Percentiles rank a stretch among this genome's conserved stretches.
Evolutionary conservation across 208 protist species (phyloP).

Genomic region (Acanthamoeba sp.): DNA sequence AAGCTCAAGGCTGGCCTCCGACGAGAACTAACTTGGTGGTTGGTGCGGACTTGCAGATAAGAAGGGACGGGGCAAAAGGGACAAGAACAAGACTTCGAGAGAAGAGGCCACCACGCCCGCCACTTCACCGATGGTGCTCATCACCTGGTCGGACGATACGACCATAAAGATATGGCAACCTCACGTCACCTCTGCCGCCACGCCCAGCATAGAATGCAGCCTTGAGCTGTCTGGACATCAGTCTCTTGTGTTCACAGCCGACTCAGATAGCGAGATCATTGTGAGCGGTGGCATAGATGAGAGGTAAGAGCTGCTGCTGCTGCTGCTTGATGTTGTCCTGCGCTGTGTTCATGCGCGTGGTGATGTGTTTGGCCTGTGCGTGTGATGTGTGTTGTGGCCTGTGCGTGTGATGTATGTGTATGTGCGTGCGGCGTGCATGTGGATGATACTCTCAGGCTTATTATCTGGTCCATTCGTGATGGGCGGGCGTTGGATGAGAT

Average conservation of each 20-base stretch:
- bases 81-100: neutral
- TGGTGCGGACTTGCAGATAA: neutral
- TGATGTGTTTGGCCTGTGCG: too few relatives aligned
- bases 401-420: too few relatives aligned
- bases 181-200: neutral
- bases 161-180: neutral
- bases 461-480: neutral
- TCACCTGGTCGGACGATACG: neutral
- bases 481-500: neutral
- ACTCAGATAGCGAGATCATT: neutral
- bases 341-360: too few relatives aligned
- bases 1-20: neutral
- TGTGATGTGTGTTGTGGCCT: too few relatives aligned
- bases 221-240: neutral
- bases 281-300: slow-evolving; percentile 2
- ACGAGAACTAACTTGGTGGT: neutral
- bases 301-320: neutral
- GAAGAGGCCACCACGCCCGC: neutral
- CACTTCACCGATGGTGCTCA: neutral
- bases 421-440: too few relatives aligned
- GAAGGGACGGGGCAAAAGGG: neutral
- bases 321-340: too few relatives aligned
- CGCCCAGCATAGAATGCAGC: neutral
- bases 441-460: neutral
- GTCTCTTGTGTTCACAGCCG: neutral